Evolutionary conservation across 2,329 filamentous ascomycete species (phyloP).

Genomic region (Fragosphaeria purpurea): DNA sequence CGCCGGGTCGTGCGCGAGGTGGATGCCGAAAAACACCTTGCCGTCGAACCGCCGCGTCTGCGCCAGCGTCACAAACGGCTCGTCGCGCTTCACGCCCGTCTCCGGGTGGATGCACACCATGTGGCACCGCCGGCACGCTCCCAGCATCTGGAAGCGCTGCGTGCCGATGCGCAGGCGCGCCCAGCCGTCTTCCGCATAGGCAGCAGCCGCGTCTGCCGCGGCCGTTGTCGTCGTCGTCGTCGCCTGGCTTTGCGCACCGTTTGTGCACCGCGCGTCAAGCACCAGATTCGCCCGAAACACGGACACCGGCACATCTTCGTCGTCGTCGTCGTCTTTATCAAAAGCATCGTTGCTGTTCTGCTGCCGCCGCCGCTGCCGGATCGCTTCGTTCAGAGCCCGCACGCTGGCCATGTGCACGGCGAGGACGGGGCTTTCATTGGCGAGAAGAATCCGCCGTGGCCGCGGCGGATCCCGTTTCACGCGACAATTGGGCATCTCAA

Average conservation of each 20-base stretch:
- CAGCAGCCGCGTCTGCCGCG: neutral
- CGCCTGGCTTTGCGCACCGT: neutral
- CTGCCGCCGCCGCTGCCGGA: constrained; percentile 35
- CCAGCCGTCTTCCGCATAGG: constrained; percentile 82
- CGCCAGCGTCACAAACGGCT: constrained; percentile 79
- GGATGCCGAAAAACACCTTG: constrained; percentile 82
- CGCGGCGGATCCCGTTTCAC: neutral
- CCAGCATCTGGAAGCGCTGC: constrained; percentile 61
- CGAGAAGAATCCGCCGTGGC: constrained; percentile 58
- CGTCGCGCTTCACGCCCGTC: constrained; percentile 65
- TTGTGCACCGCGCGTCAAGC: constrained; percentile 34
- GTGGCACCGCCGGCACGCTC: constrained; percentile 79
- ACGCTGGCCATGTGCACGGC: constrained; percentile 74
- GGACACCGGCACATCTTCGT: constrained; percentile 45
- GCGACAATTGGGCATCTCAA: neutral
- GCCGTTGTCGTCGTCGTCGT: neutral
- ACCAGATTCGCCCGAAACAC: constrained; percentile 88
- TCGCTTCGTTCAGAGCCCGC: constrained; percentile 63
- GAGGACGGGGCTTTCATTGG: constrained; percentile 91
- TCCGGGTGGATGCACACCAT: constrained; percentile 93
- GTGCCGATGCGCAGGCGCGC: constrained; percentile 53
- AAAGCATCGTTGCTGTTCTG: too few relatives aligned
- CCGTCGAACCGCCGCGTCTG: constrained; percentile 78
- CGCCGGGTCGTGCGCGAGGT: constrained; percentile 46
- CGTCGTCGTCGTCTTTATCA: constrained; percentile 35